Percentiles rank a stretch among this genome's conserved stretches.
Evolutionary conservation across 768 basidiomycete genomes (phyloP).

Genomic region (Trametes cingulata): DNA sequence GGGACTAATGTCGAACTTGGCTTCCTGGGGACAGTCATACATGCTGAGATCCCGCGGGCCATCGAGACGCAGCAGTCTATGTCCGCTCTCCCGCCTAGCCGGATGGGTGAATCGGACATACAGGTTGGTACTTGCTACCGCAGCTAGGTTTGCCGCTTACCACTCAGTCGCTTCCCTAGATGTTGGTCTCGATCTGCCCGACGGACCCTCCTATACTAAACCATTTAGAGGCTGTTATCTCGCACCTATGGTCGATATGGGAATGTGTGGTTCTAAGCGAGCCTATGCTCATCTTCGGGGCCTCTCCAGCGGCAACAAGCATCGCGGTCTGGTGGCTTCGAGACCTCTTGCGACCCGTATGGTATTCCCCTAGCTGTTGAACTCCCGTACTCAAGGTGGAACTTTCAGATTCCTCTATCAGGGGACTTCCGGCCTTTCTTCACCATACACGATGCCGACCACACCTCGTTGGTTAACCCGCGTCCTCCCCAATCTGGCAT

Average conservation of each 20-base stretch:
- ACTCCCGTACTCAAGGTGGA: too few relatives aligned
- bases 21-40: conserved; percentile 76
- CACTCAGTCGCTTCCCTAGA: conserved; percentile 44
- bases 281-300: conserved; percentile 81
- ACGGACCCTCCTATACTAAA: conserved; percentile 57
- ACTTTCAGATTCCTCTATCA: conserved; percentile 85
- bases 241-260: conserved; percentile 86
- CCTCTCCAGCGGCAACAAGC: conserved; percentile 78
- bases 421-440: conserved; percentile 92
- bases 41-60: conserved; percentile 67
- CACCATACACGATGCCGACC: conserved; percentile 94
- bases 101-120: conserved; percentile 11
- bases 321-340: conserved; percentile 92
- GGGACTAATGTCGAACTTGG: conserved; percentile 76
- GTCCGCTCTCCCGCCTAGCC: not conserved
- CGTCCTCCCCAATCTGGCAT: conserved; percentile 78
- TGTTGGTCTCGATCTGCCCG: conserved; percentile 66
- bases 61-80: conserved; percentile 66
- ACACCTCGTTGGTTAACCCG: conserved; percentile 71
- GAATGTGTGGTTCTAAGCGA: conserved; percentile 92
- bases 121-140: not conserved
- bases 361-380: too few relatives aligned
- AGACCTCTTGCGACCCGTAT: conserved; percentile 81
- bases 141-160: not conserved
- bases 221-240: conserved; percentile 62